A percentile compares a stretch with the other conserved stretches of the same genome.
Evolutionary conservation across 2,329 filamentous ascomycete species (phyloP).

Genomic region (Lasiodiplodia sp.): DNA sequence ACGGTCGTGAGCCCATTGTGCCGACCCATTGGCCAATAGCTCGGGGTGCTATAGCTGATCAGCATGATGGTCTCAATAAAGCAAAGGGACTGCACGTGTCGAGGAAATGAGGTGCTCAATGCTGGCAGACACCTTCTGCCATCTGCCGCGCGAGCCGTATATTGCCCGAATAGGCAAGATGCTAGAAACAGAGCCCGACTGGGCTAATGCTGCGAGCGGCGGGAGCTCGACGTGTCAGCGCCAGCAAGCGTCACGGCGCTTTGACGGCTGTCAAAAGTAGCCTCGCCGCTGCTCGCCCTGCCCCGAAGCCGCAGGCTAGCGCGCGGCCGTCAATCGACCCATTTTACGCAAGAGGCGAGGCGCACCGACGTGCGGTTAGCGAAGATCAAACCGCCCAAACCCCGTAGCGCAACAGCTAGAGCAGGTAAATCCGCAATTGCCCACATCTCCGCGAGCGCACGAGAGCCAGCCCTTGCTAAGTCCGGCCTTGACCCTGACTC

Average conservation of each 20-base stretch:
- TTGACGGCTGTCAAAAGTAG: constrained; percentile 14
- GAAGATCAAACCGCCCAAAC: constrained; percentile 18
- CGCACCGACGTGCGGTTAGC: constrained; percentile 27
- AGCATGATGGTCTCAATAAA: not conserved
- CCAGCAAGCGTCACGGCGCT: not conserved
- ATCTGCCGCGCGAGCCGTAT: not conserved
- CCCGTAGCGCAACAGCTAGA: constrained; percentile 23
- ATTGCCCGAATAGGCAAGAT: constrained; percentile 23
- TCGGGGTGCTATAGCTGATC: constrained; percentile 15
- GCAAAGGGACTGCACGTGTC: not conserved
- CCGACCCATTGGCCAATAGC: not conserved
- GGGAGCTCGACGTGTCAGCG: constrained; percentile 3
- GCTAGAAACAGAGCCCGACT: constrained; percentile 1
- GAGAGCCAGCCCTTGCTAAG: constrained; percentile 6
- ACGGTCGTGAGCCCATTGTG: not conserved
- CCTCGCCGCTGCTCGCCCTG: not conserved
- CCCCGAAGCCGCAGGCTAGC: constrained; percentile 2
- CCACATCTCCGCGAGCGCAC: constrained; percentile 14
- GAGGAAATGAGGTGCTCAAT: constrained; percentile 9
- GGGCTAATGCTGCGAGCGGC: constrained; percentile 2
- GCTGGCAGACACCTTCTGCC: not conserved
- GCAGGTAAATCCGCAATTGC: constrained; percentile 15
- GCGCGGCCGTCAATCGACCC: constrained; percentile 8
- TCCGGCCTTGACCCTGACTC: constrained; percentile 7
- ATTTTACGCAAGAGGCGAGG: constrained; percentile 17